Evolutionary conservation across 176 grass and related monocot genomes (phyloP).

Genomic region (Eleusine coracana): DNA sequence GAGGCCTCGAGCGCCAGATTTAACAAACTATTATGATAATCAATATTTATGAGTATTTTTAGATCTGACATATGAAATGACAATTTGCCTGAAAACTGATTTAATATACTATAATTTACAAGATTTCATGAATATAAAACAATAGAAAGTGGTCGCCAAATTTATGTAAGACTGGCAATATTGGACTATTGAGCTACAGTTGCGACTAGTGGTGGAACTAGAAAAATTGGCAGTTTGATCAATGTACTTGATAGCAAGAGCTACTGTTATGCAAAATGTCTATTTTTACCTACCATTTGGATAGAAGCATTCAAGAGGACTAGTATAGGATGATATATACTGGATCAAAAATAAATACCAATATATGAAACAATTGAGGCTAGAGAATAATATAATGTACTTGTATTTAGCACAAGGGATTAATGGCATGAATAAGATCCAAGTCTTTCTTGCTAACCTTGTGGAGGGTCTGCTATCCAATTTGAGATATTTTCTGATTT

Average conservation of each 20-base stretch:
- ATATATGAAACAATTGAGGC: slow-evolving; percentile 15
- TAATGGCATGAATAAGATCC: slow-evolving; percentile 21
- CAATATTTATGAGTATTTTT: slow-evolving; percentile 1
- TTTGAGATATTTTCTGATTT: slow-evolving; percentile 49
- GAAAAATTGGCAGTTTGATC: slow-evolving; percentile 19
- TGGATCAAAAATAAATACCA: slow-evolving; percentile 20
- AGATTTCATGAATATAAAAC: background rate
- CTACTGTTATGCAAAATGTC: slow-evolving; percentile 12
- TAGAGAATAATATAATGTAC: slow-evolving; percentile 20
- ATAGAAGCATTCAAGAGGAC: slow-evolving; percentile 26
- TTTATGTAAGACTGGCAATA: background rate
- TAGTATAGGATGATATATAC: slow-evolving; percentile 13
- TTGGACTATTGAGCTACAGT: background rate
- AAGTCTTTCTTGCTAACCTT: slow-evolving; percentile 55
- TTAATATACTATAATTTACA: background rate
- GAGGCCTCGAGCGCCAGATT: too few relatives aligned
- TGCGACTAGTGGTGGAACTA: background rate
- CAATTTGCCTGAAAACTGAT: slow-evolving; percentile 2
- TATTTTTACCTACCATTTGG: slow-evolving; percentile 27
- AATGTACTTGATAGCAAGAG: slow-evolving; percentile 2
- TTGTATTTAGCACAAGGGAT: background rate
- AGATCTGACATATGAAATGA: background rate
- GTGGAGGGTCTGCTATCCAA: slow-evolving; percentile 40
- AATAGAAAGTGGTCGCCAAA: background rate
- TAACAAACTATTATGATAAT: background rate